phyloP scores from a whole-genome alignment of 78 protist genomes.

The Dictyostelium brefeldianum region DNA sequence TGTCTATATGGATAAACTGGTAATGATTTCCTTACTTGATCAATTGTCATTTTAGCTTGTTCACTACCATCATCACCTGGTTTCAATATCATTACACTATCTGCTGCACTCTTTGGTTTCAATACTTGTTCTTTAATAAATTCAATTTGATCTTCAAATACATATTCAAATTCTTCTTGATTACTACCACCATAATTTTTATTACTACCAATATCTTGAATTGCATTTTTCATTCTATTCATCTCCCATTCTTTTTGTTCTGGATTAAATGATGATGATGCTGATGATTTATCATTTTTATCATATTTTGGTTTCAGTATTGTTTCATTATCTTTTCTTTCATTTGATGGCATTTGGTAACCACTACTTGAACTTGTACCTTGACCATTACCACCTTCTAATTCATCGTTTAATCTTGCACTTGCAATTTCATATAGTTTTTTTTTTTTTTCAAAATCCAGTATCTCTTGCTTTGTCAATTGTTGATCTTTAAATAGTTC shows the following conservation, averaged over 20 bases:
- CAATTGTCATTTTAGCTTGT: conserved; percentile 42
- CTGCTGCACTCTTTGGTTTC: conserved; percentile 34
- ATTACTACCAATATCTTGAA: conserved; percentile 32
- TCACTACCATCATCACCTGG: conserved; percentile 18
- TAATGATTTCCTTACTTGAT: conserved; percentile 84
- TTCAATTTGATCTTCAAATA: conserved; percentile 91
- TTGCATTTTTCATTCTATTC: conserved; percentile 66
- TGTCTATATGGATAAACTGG: conserved; percentile 91
- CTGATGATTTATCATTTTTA: not conserved
- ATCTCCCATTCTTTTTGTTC: conserved; percentile 89
- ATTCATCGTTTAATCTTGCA: conserved; percentile 46
- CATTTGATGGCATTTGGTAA: conserved; percentile 20
- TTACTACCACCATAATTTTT: conserved; percentile 17
- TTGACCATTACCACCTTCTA: conserved; percentile 1
- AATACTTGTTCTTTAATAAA: conserved; percentile 81
- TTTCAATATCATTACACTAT: conserved; percentile 2
- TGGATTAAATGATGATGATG: not conserved
- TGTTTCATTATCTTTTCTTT: not conserved
- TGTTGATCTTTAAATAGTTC: conserved; percentile 76
- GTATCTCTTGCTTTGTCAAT: conserved; percentile 85
- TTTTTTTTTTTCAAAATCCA: conserved; percentile 82
- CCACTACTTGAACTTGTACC: not conserved
- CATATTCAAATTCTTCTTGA: conserved; percentile 74
- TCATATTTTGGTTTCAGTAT: conserved; percentile 7
- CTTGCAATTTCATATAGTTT: conserved; percentile 77